Conservation (phyloP, 1,284 basidiomycete genomes). For the Crepidotus sp. region DNA sequence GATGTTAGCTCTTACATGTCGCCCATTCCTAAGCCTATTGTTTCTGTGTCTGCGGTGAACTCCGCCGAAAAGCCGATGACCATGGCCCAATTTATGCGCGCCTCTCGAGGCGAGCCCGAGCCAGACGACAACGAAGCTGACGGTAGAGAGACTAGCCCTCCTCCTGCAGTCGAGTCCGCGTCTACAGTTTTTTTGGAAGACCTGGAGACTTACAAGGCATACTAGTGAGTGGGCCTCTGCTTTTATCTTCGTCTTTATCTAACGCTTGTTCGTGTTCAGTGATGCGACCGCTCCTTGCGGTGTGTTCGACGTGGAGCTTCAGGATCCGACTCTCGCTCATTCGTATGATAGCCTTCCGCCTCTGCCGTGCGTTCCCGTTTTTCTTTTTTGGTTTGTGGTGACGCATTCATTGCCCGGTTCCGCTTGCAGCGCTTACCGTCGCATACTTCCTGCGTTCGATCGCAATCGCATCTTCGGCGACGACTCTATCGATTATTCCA, state of each 20-base stretch:
- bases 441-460: not conserved
- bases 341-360: not conserved
- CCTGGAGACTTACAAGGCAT: not conserved
- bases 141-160: not conserved
- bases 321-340: not conserved
- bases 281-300: not conserved
- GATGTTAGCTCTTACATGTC: not conserved
- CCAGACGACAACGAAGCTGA: not conserved
- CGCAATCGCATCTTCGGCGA: not conserved
- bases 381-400: too few species aligned
- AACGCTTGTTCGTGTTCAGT: too few species aligned
- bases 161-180: not conserved
- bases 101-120: not conserved
- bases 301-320: not conserved
- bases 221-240: not conserved
- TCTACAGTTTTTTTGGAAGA: not conserved
- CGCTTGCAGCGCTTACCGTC: not conserved
- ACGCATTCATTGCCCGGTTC: too few species aligned
- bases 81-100: not conserved
- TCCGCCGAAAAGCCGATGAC: not conserved
- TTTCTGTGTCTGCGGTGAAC: not conserved
- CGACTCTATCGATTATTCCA: not conserved
- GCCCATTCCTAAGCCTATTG: not conserved
- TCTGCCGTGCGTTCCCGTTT: not conserved
- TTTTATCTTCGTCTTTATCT: not conserved